Base-by-base conservation (phyloP, 768 basidiomycete genomes). In the Asterophora parasitica region DNA sequence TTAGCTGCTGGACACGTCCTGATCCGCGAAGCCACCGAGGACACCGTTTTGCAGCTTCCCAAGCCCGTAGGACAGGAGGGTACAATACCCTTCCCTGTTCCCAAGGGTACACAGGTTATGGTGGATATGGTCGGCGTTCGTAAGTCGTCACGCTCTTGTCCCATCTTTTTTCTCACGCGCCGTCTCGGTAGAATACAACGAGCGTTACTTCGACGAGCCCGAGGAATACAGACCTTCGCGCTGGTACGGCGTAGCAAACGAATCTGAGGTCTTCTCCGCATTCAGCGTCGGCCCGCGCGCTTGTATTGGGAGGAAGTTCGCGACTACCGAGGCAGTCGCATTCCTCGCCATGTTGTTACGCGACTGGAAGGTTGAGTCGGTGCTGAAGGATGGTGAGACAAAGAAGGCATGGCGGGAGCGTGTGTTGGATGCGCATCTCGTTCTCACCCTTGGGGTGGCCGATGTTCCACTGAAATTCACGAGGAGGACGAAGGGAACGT, bases 241-340 rank as follows among this genome's bases (percentile, higher is more conserved):
- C 33, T 79, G 78, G 78, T 65, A 75, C 41, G 72, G 67, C 3
- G 52, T 70, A 13, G 55, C 68, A 1, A 63, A 54, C 17, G 75
- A 74, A 6, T 73, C 72, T 0, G 75, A 76, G 36, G 57, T 58
- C 0, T 72, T 76, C 50, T 68, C 72, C 5, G 75, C 72, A 8
- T 77, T 78, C 61, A 73, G 77, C 52, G 57, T 75, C 17, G 76
- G 75, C 63, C 77, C 78, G 26, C 71, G 79, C 12, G 67, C 69
- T 4, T 83, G 81, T 51, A 61, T 81, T 10, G 81, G 81, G 4
- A 65, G 76, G 23, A 77, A 72, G 50, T 83, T 83, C 53, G 77
- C 81, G 2, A 67, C 70, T 0, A 70, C 67, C 0, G 79, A 83
- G 55, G 67, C 70, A 1, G 70, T 82, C 13, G 72, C 70, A 41